phyloP scores from a whole-genome alignment of 345 rosid species.

The Euphorbia pulcherrima region DNA sequence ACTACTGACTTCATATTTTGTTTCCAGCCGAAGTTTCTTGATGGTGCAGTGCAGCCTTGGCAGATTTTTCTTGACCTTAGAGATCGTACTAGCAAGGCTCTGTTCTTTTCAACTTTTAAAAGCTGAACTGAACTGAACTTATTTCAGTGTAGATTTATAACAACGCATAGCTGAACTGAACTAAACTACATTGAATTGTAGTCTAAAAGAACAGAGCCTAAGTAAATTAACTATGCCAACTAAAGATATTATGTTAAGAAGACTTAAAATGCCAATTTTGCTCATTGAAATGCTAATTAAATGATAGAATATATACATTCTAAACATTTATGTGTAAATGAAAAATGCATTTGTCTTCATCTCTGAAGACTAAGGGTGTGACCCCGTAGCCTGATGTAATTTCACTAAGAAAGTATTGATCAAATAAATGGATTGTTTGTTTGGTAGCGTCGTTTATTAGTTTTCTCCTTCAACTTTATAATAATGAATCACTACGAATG shows the following conservation, averaged over 20 bases:
- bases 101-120: no score
- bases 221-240: not conserved
- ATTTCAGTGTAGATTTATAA: no score
- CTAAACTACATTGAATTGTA: no score
- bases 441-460: not conserved
- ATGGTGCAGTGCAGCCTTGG: conserved; percentile 90
- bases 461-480: not conserved
- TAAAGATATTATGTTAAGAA: no score
- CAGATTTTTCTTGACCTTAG: conserved; percentile 68
- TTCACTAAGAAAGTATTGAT: not conserved
- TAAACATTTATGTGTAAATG: no score
- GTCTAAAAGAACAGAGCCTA: no score
- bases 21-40: conserved; percentile 86
- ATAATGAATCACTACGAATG: no score
- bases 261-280: not conserved
- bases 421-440: not conserved
- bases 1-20: conserved; percentile 17
- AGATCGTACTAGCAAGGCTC: conserved; percentile 86
- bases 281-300: not conserved
- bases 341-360: not conserved
- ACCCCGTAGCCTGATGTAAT: not conserved
- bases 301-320: not conserved
- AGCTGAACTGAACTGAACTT: no score
- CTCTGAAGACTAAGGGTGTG: not conserved
- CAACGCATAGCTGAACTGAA: no score